Base-by-base conservation (phyloP, 495 filamentous ascomycete species). In the Daldinia caldariorum region DNA sequence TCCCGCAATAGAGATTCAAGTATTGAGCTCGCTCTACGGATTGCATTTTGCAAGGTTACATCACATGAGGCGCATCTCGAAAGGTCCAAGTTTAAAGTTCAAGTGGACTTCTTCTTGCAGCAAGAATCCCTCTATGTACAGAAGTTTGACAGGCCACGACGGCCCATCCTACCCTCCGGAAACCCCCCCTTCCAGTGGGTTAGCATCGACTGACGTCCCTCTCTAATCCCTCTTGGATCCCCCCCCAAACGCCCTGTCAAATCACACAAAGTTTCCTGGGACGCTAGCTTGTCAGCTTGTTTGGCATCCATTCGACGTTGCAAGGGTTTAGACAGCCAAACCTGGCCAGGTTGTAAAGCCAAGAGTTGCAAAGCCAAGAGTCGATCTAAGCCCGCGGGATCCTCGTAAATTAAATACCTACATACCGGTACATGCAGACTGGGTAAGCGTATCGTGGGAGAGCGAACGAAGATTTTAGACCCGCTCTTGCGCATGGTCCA, bases 401-500 rank as follows among this genome's bases (percentile, higher is more conserved):
- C 63, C 70, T 72, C 70, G 65, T 72, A 72, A 72, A 72, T 72
- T 72, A 72, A 65, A 68, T 71, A 66, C 57, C 37, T 69, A 69
- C 64, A 68, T 69, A 66, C 57, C 61, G 70, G 70, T 72, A 72
- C 70, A 66, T 72, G 65, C 69, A 71, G 58, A 58, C 63, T 66
- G 69, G 63, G 55, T 59, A 63, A 67, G 69, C 58, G 61, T 71
- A 64, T 51, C 66, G 69, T 72, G 69, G 61, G 39, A 68, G 65
- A 72, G 61, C 61, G 57, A 16, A 16, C 70, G 70, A 72, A 65
- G 65, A 68, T 72, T 62, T 22, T 29, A 64, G 73, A 72, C 68
- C 75, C 75, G 71, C 75, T 64, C 66, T 70, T 65, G 70, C 75
- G 74, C 75, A 77, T 75, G 72, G 64, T 53, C 58, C 70, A 65